Evolutionary conservation across 768 basidiomycete species (phyloP), one percentile per base, ranked within the genome.

Genomic region (Tulasnella sp.): DNA sequence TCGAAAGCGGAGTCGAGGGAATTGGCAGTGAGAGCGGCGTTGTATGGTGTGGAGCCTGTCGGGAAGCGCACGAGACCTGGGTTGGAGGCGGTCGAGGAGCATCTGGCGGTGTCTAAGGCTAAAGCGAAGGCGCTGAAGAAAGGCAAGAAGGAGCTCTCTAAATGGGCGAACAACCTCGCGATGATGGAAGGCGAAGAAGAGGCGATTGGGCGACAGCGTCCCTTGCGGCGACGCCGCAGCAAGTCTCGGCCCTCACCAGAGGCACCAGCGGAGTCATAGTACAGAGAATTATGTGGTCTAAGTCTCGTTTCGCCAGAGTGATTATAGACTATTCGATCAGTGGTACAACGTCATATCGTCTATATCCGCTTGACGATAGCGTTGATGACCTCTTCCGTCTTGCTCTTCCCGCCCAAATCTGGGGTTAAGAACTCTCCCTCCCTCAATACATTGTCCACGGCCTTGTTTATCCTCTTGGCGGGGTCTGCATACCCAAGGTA

Each of bases 401-500:
- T 71, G 42, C 70, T 65, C 64, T 73, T 72, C 13, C 76, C 76
- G 9, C 74, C 73, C n/a, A 77, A 59, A 63, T 77, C 76, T 13
- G 73, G 74, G 17, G 76, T 76, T 41, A 70, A 58, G 60, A 70
- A 69, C 38, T 65, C 63, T n/a, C 75, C 75, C 48, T 72, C 70
- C 13, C 67, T 56, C n/a, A 77, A 68, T 4, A 74, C 74, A 21
- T 65, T 65, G 61, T 77, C 75, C 54, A 77, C 76, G n/a, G 76
- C 76, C 23, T 70, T 68, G 68, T 76, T 73, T 68, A 77, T 74
- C 58, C 66, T 64, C 27, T 73, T 68, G 8, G 76, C 75, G 3
- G 72, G 68, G 42, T 71, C 72, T 56, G 67, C 64, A 71, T 74
- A 74, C 21, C 75, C 75, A 56, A 76, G 69, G 65, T 74, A 73